Conservation (phyloP, 1,284 basidiomycete genomes). For the Albatrellus sp. region DNA sequence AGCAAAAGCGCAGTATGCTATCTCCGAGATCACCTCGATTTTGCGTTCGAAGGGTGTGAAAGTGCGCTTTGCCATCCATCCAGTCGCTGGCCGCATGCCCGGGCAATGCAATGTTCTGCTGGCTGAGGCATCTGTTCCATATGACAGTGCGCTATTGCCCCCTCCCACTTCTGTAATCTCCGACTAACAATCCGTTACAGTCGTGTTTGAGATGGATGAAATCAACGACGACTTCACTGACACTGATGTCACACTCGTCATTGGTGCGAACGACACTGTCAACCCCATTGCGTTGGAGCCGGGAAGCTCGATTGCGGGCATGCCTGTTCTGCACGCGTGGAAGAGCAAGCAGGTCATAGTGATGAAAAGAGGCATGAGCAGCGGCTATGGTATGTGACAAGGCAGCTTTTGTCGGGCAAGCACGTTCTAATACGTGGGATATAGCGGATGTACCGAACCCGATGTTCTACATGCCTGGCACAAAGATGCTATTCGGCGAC, state of each 20-base stretch:
- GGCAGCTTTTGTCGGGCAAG: constrained; percentile 4
- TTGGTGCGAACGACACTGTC: constrained; percentile 84
- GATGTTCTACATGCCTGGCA: constrained; percentile 81
- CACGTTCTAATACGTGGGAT: neutral
- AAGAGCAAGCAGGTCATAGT: constrained; percentile 84
- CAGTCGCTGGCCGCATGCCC: constrained; percentile 56
- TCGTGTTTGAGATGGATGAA: constrained; percentile 84
- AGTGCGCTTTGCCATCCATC: constrained; percentile 40
- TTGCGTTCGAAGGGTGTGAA: constrained; percentile 62
- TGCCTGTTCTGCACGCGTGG: constrained; percentile 84
- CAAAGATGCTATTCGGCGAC: constrained; percentile 83
- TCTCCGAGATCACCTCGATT: constrained; percentile 67
- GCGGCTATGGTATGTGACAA: constrained; percentile 54
- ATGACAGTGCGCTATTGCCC: constrained; percentile 52
- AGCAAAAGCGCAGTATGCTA: constrained; percentile 79
- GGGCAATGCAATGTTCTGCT: constrained; percentile 80
- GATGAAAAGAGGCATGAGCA: constrained; percentile 81
- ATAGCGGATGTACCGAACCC: constrained; percentile 79
- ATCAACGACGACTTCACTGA: constrained; percentile 82
- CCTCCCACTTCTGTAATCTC: neutral
- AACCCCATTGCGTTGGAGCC: constrained; percentile 83
- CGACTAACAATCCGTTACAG: constrained; percentile 21
- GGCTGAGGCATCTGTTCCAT: constrained; percentile 79
- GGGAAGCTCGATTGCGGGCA: constrained; percentile 75
- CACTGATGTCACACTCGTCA: constrained; percentile 75